phyloP scores from a whole-genome alignment of 163 green algal species.

The Prototheca wickerhamii region DNA sequence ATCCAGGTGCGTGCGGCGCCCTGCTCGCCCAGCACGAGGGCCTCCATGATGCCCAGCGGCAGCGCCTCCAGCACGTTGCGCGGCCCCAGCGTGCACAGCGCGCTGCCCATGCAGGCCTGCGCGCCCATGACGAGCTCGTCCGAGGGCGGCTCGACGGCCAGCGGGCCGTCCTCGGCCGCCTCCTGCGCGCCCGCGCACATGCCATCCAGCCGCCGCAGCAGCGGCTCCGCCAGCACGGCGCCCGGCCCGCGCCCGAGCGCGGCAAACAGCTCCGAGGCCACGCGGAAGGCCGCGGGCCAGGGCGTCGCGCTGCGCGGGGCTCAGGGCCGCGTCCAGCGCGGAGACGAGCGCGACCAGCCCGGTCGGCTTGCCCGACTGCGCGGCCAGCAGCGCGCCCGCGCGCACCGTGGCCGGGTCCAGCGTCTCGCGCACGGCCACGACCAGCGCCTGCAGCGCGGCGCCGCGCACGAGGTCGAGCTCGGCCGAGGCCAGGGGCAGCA shows the following conservation, averaged over 20 bases:
- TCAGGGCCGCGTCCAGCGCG: neutral
- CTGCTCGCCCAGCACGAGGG: conserved; percentile 17
- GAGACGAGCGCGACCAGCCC: neutral
- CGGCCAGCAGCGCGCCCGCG: neutral
- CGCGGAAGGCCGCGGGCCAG: conserved; percentile 18
- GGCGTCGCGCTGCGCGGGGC: neutral
- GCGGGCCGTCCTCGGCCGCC: conserved; percentile 27
- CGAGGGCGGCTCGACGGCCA: conserved; percentile 16
- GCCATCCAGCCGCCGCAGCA: conserved; percentile 47
- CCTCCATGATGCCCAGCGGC: conserved; percentile 59
- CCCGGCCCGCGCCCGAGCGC: conserved; percentile 19
- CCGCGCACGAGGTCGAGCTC: conserved; percentile 64
- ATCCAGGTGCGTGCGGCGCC: conserved; percentile 76
- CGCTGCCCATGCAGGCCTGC: conserved; percentile 38
- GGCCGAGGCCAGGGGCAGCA: conserved; percentile 53
- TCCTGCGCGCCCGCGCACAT: no score
- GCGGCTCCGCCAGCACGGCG: conserved; percentile 17
- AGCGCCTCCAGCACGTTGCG: conserved; percentile 59
- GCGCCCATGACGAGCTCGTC: conserved; percentile 35
- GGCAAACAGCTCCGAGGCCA: conserved; percentile 33
- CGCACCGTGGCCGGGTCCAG: neutral
- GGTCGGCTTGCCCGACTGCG: neutral
- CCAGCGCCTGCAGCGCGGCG: conserved; percentile 16
- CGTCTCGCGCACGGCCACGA: neutral
- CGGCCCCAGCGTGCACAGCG: conserved; percentile 61